Evolutionary conservation across 768 basidiomycete species (phyloP), one percentile per base, ranked within the genome.

Genomic region (Suillus occidentalis): DNA sequence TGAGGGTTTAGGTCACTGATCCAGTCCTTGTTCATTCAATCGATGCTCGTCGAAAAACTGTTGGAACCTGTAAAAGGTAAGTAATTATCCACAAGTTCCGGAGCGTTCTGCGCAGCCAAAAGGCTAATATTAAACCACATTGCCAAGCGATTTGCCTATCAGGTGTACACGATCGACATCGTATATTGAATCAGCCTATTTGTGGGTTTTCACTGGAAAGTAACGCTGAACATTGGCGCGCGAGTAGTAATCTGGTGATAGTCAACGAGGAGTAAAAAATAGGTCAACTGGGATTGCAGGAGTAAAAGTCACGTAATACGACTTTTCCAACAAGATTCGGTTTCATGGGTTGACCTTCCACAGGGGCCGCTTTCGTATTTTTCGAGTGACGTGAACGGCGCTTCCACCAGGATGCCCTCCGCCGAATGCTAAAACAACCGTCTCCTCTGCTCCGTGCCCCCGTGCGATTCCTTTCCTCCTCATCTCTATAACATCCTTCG

Each of bases 391-490:
- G 76, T 94, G 92, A 70, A 96, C 92, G 62, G 90, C 86, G 71
- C 88, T 93, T 64, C 84, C 86, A 60, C 82, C 88, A 76, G 81
- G 82, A 68, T 82, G 88, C 69, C 81, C 83, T 66, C 87, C 90
- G 64, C 91, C 91, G 78, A 95, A 94, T 43, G 92, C 93, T 69
- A 96, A 82, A 61, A 97, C 94, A 50, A 96, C 94, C n/a, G 91
- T 92, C 78, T 95, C 94, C 76, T 92, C 91, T 65, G 86, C 87
- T 63, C 89, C 87, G 66, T 83, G 79, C 61, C 87, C 89, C 67
- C 88, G 86, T 55, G 87, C 84, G 73, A 88, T 84, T n/a, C 88
- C 87, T 72, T 86, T 87, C 77, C 93, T 96, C 70, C 94, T 84
- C 71, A 89, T 71, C 71, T 92, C 90, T 71, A 96, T 90, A 14